Evolutionary conservation across 192 early-diverging fungal species (phyloP).

Genomic region (Gryganskiella cystojenkinii): DNA sequence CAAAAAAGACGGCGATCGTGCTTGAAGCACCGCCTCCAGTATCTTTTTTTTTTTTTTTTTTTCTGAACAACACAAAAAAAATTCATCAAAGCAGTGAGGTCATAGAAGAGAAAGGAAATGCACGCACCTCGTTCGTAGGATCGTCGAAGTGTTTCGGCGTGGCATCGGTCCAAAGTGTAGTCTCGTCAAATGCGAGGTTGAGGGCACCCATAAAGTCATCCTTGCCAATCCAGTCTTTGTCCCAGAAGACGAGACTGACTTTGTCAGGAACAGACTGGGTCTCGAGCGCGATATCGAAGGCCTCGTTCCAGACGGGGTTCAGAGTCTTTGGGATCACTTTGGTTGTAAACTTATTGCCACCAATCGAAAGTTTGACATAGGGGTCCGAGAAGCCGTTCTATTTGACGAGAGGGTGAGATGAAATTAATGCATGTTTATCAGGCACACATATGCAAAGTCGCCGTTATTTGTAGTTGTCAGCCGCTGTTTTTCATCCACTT

Average conservation of each 20-base stretch:
- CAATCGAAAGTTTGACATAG: conserved; percentile 62
- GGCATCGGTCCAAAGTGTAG: conserved; percentile 54
- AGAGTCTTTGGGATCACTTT: conserved; percentile 68
- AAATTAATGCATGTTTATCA: neutral
- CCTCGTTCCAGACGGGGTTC: conserved; percentile 73
- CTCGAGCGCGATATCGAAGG: conserved; percentile 64
- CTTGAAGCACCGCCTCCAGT: conserved; percentile 5
- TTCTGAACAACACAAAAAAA: neutral
- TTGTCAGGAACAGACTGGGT: conserved; percentile 39
- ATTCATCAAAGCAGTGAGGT: neutral
- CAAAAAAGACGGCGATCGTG: neutral
- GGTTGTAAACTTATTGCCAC: conserved; percentile 67
- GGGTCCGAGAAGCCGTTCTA: conserved; percentile 58
- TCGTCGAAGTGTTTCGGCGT: conserved; percentile 60
- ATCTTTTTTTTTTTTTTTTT: neutral
- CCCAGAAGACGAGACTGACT: conserved; percentile 70
- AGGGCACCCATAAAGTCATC: conserved; percentile 75
- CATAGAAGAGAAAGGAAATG: neutral
- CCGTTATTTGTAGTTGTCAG: neutral
- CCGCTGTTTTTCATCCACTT: too few species aligned
- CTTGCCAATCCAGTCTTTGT: conserved; percentile 72
- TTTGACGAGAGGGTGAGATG: conserved; percentile 3
- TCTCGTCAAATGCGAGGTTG: conserved; percentile 64
- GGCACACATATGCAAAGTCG: too few species aligned
- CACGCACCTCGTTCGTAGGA: conserved; percentile 60